phyloP scores from a whole-genome alignment of 2,329 filamentous ascomycete genomes.

The Botryotinia convoluta region DNA sequence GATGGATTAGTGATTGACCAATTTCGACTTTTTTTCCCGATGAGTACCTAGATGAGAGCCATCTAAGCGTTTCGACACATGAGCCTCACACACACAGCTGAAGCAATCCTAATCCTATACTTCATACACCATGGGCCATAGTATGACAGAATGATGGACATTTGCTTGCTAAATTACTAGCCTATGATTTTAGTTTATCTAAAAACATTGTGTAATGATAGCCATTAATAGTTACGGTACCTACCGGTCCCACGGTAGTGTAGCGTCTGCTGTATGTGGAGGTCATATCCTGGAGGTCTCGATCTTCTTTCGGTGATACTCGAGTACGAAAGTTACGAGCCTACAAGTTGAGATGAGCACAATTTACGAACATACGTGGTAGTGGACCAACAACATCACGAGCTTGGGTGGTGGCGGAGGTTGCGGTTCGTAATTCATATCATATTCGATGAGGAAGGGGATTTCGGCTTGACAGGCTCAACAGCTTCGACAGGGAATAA shows the following conservation, averaged over 20 bases:
- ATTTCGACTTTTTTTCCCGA: neutral
- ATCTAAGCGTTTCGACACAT: neutral
- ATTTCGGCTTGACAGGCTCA: neutral
- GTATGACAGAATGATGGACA: neutral
- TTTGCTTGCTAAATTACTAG: neutral
- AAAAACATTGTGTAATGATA: neutral
- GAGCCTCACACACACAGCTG: neutral
- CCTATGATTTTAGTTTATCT: neutral
- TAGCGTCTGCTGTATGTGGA: neutral
- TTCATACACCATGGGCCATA: neutral
- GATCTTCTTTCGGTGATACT: neutral
- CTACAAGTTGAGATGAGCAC: neutral
- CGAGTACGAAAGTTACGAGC: slow-evolving; percentile 2
- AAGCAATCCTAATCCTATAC: neutral
- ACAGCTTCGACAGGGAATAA: neutral
- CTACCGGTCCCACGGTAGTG: neutral
- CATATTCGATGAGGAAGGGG: neutral
- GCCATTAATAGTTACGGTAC: neutral
- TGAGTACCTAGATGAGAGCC: neutral
- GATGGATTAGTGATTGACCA: neutral
- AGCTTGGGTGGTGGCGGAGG: neutral
- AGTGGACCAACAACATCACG: slow-evolving; percentile 2
- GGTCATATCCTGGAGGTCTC: neutral
- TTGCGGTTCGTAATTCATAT: neutral
- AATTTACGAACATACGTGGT: slow-evolving; percentile 5